Evolutionary conservation across 2,329 filamentous ascomycete genomes (phyloP).

Genomic region (Fusarium sp.): DNA sequence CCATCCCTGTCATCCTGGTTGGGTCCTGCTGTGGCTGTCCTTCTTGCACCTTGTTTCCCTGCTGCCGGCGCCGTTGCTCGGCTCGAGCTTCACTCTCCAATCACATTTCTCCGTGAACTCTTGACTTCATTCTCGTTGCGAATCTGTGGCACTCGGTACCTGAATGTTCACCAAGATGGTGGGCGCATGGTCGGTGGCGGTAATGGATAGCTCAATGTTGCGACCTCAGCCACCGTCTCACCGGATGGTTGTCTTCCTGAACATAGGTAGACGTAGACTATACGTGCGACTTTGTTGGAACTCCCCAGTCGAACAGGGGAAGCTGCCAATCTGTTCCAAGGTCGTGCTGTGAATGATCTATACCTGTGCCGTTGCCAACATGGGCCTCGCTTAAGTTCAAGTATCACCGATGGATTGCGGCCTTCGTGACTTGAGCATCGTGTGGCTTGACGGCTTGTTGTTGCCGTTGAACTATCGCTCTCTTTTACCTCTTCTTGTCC

Average conservation of each 20-base stretch:
- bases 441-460: slow-evolving; percentile 20
- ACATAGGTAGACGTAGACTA: background rate
- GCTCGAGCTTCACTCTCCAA: slow-evolving; percentile 18
- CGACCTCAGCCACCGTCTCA: slow-evolving; percentile 28
- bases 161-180: slow-evolving; percentile 32
- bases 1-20: background rate
- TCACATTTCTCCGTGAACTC: slow-evolving; percentile 18
- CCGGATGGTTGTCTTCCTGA: slow-evolving; percentile 2
- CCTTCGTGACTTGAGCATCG: slow-evolving; percentile 8
- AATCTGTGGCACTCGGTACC: slow-evolving; percentile 37
- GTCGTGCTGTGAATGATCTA: slow-evolving; percentile 7
- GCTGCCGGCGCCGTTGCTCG: slow-evolving; percentile 31
- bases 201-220: slow-evolving; percentile 10
- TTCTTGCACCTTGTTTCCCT: slow-evolving; percentile 32
- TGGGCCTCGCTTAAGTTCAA: background rate
- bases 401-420: background rate
- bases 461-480: background rate
- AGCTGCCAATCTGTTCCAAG: slow-evolving; percentile 4
- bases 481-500: slow-evolving; percentile 14
- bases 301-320: slow-evolving; percentile 16
- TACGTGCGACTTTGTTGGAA: background rate
- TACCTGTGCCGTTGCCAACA: background rate
- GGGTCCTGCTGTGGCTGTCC: slow-evolving; percentile 32
- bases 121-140: slow-evolving; percentile 12
- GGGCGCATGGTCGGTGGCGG: slow-evolving; percentile 30